A percentile compares a stretch with the other conserved stretches of the same genome.
Evolutionary conservation across 768 basidiomycete species (phyloP).

Genomic region (Suillus plorans): DNA sequence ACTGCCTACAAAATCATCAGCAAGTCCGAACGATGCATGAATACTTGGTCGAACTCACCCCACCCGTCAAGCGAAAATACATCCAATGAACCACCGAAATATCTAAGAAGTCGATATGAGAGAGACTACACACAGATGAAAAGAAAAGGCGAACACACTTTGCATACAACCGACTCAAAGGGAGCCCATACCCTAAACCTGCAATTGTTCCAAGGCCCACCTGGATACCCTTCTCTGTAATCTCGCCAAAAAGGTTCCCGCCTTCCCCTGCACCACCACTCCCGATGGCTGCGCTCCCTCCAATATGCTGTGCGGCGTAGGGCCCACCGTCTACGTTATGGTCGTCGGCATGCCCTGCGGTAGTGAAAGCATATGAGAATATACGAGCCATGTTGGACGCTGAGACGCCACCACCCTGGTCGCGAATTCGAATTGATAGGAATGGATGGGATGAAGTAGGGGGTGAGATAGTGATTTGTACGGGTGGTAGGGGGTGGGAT

Average conservation of each 20-base stretch:
- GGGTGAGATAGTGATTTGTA: slow-evolving; percentile 70
- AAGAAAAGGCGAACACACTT: slow-evolving; percentile 36
- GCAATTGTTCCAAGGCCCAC: slow-evolving; percentile 88
- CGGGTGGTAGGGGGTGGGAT: slow-evolving; percentile 50
- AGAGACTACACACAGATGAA: neutral
- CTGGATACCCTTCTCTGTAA: slow-evolving; percentile 74
- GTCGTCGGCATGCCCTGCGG: slow-evolving; percentile 57
- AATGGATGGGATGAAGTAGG: slow-evolving; percentile 42
- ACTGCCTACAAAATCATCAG: slow-evolving; percentile 32
- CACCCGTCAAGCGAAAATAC: slow-evolving; percentile 81
- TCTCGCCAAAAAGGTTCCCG: slow-evolving; percentile 70
- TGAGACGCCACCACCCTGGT: slow-evolving; percentile 84
- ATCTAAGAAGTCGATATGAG: slow-evolving; percentile 39
- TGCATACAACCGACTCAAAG: slow-evolving; percentile 76
- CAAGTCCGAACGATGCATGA: neutral
- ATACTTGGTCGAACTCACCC: slow-evolving; percentile 46
- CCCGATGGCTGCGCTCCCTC: slow-evolving; percentile 64
- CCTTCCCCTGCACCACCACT: slow-evolving; percentile 41
- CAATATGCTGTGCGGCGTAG: slow-evolving; percentile 77
- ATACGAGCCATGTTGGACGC: slow-evolving; percentile 73
- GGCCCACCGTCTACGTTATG: slow-evolving; percentile 55
- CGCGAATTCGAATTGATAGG: slow-evolving; percentile 78
- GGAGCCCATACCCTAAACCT: slow-evolving; percentile 83
- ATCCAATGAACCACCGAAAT: slow-evolving; percentile 86
- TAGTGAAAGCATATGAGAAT: slow-evolving; percentile 92